Percentiles rank a stretch among this genome's conserved stretches.
Evolutionary conservation across 2,329 filamentous ascomycete genomes (phyloP).

Genomic region (Botrytis medusae): DNA sequence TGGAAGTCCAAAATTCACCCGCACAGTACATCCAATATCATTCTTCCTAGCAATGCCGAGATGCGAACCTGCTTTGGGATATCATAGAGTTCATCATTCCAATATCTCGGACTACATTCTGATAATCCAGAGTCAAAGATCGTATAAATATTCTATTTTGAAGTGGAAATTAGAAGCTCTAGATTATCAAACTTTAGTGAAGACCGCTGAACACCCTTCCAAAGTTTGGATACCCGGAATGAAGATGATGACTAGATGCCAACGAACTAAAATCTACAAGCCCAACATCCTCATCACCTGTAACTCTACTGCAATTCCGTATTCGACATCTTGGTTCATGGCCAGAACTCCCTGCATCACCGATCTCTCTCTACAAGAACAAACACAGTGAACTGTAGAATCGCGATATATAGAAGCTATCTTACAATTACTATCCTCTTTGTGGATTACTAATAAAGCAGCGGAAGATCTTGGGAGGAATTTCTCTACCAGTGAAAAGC

Average conservation of each 20-base stretch:
- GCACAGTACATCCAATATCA: neutral
- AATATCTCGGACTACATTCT: neutral
- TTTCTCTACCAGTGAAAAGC: neutral
- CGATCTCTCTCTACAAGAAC: neutral
- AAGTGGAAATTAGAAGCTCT: too few species aligned
- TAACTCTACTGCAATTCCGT: neutral
- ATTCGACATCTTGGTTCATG: neutral
- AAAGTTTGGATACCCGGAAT: rapidly evolving
- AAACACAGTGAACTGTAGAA: neutral
- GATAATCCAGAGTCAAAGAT: neutral
- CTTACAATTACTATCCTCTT: neutral
- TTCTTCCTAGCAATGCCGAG: neutral
- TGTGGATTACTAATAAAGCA: neutral
- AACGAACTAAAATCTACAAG: rapidly evolving
- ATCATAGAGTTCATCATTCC: neutral
- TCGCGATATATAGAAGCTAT: neutral
- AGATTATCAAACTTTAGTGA: neutral
- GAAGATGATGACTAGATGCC: rapidly evolving
- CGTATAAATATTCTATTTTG: too few species aligned
- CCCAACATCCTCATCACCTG: neutral
- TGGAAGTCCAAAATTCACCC: neutral
- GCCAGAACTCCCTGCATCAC: neutral
- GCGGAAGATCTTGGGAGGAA: neutral
- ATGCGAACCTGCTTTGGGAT: neutral
- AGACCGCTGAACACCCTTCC: neutral